Evolutionary conservation across 1,284 basidiomycete species (phyloP).

Genomic region (Mycosarcoma maydis): DNA sequence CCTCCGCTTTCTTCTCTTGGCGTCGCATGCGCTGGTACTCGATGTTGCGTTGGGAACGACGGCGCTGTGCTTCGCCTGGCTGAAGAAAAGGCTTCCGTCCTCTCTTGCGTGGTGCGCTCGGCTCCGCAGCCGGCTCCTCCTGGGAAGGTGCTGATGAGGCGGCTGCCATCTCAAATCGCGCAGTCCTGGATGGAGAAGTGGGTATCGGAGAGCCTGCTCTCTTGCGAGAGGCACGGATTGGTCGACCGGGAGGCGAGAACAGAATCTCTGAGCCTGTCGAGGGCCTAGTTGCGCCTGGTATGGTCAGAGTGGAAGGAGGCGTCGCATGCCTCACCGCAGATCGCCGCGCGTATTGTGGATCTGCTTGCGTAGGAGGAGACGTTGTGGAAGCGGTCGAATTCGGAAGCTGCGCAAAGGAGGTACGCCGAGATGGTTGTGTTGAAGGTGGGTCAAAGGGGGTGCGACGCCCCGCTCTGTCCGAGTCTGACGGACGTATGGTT

Average conservation of each 20-base stretch:
- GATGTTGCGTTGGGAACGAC: conserved; percentile 37
- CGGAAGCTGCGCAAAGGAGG: conserved; percentile 1
- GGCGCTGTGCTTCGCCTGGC: conserved; percentile 29
- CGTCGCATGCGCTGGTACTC: conserved; percentile 48
- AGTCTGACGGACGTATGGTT: neutral
- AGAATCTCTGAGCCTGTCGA: neutral
- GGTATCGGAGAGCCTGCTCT: conserved; percentile 15
- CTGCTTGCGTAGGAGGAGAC: neutral
- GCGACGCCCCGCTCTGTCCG: conserved; percentile 5
- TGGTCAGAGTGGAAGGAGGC: neutral
- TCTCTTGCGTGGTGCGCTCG: conserved; percentile 22
- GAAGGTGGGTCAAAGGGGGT: conserved; percentile 2
- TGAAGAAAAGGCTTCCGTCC: conserved; percentile 34
- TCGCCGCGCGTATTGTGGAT: neutral
- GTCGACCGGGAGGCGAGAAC: conserved; percentile 31
- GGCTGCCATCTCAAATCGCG: neutral
- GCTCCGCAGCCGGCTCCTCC: conserved; percentile 1
- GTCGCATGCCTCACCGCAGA: neutral
- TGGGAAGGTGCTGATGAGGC: neutral
- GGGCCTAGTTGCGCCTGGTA: neutral
- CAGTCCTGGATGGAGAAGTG: neutral
- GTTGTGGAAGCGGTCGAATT: neutral
- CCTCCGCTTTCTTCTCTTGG: conserved; percentile 35
- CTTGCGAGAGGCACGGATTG: conserved; percentile 24
- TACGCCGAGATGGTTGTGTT: neutral